Conservation (phyloP, 345 rosid genomes). For the Mangifera indica region DNA sequence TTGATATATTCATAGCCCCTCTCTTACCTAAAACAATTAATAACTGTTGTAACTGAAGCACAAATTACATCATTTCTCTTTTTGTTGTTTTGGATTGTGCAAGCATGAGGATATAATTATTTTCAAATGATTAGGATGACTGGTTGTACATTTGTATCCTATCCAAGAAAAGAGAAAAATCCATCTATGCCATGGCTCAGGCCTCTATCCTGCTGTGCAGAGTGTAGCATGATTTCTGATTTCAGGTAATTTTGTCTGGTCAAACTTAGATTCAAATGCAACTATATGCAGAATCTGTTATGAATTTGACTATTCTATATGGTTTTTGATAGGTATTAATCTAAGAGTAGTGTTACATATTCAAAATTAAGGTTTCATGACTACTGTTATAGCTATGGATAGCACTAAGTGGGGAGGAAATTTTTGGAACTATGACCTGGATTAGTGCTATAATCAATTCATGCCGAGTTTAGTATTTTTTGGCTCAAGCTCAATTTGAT, state of each 20-base stretch:
- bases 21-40: not conserved
- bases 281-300: not conserved
- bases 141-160: not conserved
- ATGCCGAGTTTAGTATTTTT: too few species aligned
- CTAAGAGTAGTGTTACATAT: too few species aligned
- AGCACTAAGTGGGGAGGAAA: too few species aligned
- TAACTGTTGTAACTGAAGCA: not conserved
- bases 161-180: not conserved
- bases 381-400: too few species aligned
- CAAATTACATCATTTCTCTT: too few species aligned
- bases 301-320: too few species aligned
- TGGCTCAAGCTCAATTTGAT: too few species aligned
- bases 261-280: not conserved
- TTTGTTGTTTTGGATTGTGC: not conserved
- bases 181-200: not conserved
- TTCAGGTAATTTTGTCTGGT: not conserved
- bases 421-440: too few species aligned
- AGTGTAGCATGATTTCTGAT: not conserved
- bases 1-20: not conserved
- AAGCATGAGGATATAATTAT: not conserved
- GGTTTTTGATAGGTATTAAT: too few species aligned
- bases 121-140: not conserved
- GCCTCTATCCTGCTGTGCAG: not conserved
- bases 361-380: too few species aligned
- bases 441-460: too few species aligned